Percentiles rank a stretch among this genome's conserved stretches.
These are phyloP conservation scores for Sarocladium strictum DNA, from an alignment of 2,329 filamentous ascomycete species.

Conservation along the genomic window DNA sequence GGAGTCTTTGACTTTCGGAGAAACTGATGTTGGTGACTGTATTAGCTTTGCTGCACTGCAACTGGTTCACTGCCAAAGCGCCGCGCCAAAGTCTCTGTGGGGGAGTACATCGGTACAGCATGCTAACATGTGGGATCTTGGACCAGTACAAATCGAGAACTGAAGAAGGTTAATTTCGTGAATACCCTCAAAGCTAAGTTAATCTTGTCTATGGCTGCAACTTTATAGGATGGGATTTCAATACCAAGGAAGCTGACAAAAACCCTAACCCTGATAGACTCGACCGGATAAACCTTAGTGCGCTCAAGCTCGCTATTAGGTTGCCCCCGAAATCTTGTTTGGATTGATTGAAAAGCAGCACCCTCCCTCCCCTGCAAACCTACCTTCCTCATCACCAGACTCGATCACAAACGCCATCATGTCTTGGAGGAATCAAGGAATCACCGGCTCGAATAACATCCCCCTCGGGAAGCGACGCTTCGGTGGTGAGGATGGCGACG, in stretches of 20 bases:
- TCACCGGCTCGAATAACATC: constrained; percentile 97
- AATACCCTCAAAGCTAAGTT: too few species aligned
- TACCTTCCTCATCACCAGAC: neutral
- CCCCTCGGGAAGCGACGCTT: constrained; percentile 85
- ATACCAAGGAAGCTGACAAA: neutral
- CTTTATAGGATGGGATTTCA: too few species aligned
- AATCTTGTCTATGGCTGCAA: too few species aligned
- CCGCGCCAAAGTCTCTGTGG: too few species aligned
- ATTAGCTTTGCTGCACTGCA: too few species aligned
- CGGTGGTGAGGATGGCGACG: constrained; percentile 43
- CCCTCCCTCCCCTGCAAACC: neutral
- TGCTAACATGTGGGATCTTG: too few species aligned
- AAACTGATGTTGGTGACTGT: too few species aligned
- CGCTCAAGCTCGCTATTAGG: neutral
- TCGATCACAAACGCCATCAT: constrained; percentile 31
- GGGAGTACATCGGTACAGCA: too few species aligned
- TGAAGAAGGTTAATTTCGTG: too few species aligned
- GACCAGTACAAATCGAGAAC: too few species aligned
- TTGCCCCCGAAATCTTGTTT: neutral
- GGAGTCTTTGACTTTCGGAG: too few species aligned
- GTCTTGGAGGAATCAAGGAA: constrained; percentile 71
- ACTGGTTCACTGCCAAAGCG: too few species aligned
- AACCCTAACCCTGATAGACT: neutral
- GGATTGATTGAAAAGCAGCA: neutral
- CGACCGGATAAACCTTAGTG: constrained; percentile 1